Percentiles rank a stretch among this genome's conserved stretches.
phyloP scores from a whole-genome alignment of 441 rosid genomes.

The Erodium moschatum region DNA sequence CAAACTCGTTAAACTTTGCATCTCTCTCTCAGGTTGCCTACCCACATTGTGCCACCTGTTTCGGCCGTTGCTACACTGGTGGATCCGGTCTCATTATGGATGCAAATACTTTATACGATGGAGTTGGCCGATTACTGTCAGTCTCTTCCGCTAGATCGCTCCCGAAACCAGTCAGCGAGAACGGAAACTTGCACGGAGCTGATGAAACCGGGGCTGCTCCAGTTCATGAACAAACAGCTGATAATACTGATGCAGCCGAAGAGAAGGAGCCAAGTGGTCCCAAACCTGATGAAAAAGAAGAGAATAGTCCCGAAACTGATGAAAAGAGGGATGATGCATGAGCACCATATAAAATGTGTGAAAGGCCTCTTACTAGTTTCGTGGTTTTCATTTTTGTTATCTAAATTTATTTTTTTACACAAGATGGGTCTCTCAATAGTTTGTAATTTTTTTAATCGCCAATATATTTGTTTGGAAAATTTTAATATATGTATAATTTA shows the following conservation, averaged over 20 bases:
- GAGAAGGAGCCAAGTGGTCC: conserved; percentile 25
- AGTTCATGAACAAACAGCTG: conserved; percentile 29
- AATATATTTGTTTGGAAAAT: too few relatives aligned
- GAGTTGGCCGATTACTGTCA: conserved; percentile 45
- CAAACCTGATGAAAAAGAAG: conserved; percentile 24
- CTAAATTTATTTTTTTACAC: too few relatives aligned
- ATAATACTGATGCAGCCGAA: conserved; percentile 18
- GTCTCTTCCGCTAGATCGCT: conserved; percentile 45
- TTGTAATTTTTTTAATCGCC: too few relatives aligned
- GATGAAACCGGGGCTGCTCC: conserved; percentile 46
- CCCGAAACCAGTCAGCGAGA: conserved; percentile 36
- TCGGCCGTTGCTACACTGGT: conserved; percentile 85
- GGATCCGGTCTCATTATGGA: conserved; percentile 64
- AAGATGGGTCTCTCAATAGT: too few relatives aligned
- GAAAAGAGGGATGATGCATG: neutral
- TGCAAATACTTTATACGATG: conserved; percentile 53
- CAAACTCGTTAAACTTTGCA: too few relatives aligned
- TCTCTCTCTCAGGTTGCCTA: conserved; percentile 47
- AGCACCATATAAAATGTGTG: too few relatives aligned
- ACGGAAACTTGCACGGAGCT: conserved; percentile 31
- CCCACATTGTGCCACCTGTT: conserved; percentile 79
- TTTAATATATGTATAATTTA: too few relatives aligned
- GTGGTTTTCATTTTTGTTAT: too few relatives aligned
- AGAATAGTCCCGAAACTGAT: neutral
- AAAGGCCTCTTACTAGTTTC: too few relatives aligned